Evolutionary conservation across 2,329 filamentous ascomycete species (phyloP).

Genomic region (Fusarium sp.): DNA sequence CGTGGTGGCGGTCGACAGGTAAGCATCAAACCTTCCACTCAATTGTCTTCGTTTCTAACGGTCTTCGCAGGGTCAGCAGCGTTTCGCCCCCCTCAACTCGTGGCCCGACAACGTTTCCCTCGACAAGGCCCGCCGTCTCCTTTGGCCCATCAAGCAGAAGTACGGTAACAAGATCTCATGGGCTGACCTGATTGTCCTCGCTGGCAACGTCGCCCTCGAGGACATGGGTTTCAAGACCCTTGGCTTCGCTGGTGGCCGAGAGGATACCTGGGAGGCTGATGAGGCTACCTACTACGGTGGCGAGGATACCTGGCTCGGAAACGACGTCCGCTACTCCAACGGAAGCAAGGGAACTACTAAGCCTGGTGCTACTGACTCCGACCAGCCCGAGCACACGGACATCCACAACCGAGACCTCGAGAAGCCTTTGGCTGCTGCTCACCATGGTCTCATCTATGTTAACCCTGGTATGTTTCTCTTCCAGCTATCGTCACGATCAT

Average conservation of each 20-base stretch:
- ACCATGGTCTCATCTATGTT: constrained; percentile 58
- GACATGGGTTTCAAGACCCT: constrained; percentile 80
- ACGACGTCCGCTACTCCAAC: constrained; percentile 78
- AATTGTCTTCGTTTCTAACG: not conserved
- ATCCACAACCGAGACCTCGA: constrained; percentile 74
- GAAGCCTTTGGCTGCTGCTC: constrained; percentile 71
- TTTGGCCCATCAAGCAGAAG: constrained; percentile 86
- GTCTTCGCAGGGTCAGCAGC: constrained; percentile 70
- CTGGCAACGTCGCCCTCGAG: constrained; percentile 81
- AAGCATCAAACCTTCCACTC: constrained; percentile 2
- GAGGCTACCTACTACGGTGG: constrained; percentile 82
- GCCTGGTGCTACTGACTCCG: constrained; percentile 28
- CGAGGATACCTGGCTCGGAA: constrained; percentile 78
- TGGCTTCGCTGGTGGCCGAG: constrained; percentile 77
- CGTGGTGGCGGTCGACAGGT: constrained; percentile 76
- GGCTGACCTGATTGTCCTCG: constrained; percentile 77
- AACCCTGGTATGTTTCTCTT: constrained; percentile 6
- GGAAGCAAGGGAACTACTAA: constrained; percentile 57
- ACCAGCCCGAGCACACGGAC: constrained; percentile 45
- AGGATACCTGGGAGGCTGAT: constrained; percentile 80
- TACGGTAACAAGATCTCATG: constrained; percentile 86
- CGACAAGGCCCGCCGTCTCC: constrained; percentile 82
- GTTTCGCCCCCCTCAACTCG: constrained; percentile 83
- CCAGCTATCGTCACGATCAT: not conserved
- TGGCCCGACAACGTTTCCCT: constrained; percentile 84